Evolutionary conservation across 106 monocot species (phyloP), one percentile per base, ranked within the genome.

Genomic region (Agapanthus africanus): DNA sequence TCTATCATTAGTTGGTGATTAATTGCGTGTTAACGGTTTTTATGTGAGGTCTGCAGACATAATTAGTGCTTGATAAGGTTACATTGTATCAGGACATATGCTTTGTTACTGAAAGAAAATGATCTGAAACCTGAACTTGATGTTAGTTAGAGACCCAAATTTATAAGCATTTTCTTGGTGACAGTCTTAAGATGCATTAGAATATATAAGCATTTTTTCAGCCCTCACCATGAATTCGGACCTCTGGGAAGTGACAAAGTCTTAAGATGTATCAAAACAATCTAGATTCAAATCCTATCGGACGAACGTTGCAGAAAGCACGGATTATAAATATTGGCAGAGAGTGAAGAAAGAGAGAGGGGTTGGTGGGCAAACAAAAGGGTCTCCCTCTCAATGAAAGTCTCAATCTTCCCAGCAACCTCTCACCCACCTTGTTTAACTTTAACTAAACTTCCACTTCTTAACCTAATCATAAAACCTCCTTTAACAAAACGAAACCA

Each of bases 391-490:
- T 73, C 49, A 64, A 32, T 72, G 37, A 63, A 31, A 34, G 38
- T 61, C 42, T 49, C 50, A 11, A n/a, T 27, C 37, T 1, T 60
- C 69, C 61, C 54, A 71, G 66, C 71, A 71, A 77, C 77, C 40
- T 59, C 23, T 42, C 77, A 77, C 68, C 76, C 49, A 76, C 59
- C 69, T 9, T 63, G 7, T 11, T 27, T 27, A 56, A 25, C 21
- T 7, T 11, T 28, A 63, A 25, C 37, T 21, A 35, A 36, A 63
- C 35, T 37, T 36, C 7, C 15, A 18, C 37, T 14, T 18, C 35
- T n/a, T 63, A 5, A 23, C 37, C 22, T 0, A 4, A 36, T 37
- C 63, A 63, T 5, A 22, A 56, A 26, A 5, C 18, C 63, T 15
- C 27, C n/a, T n/a, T n/a, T n/a, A n/a, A 59, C 11, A 59, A 19